Evolutionary conservation across 179 eudicot genomes (phyloP).

Genomic region (Silene coronaria): DNA sequence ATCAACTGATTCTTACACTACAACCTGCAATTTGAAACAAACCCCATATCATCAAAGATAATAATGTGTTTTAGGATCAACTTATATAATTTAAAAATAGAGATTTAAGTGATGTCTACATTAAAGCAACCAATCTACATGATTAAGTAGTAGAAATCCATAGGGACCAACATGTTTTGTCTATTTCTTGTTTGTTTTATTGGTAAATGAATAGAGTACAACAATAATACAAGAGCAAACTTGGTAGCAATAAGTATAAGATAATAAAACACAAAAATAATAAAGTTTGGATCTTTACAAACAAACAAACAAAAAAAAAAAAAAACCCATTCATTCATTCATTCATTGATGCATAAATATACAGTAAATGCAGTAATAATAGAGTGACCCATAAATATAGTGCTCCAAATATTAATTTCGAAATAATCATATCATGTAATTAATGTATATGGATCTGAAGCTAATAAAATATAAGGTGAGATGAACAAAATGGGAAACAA

Average conservation of each 20-base stretch:
- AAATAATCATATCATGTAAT: not conserved
- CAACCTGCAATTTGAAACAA: slow-evolving; percentile 17
- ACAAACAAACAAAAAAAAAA: too few species aligned
- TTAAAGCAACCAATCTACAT: not conserved
- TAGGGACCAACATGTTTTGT: slow-evolving; percentile 4
- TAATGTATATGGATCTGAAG: too few species aligned
- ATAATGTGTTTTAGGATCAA: not conserved
- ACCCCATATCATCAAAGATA: not conserved
- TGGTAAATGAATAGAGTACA: slow-evolving; percentile 1
- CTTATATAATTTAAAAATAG: not conserved
- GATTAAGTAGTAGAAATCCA: not conserved
- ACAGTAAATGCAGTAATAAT: too few species aligned
- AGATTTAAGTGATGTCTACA: not conserved
- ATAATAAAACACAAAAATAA: not conserved
- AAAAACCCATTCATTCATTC: not conserved
- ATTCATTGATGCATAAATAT: not conserved
- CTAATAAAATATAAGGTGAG: not conserved
- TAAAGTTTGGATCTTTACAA: not conserved
- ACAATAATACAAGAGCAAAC: not conserved
- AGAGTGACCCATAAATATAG: not conserved
- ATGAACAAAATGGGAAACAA: not conserved
- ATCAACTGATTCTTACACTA: slow-evolving; percentile 3
- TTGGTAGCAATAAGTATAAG: too few species aligned
- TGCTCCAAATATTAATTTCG: not conserved
- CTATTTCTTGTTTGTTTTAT: not conserved